These are phyloP conservation scores for Physcomitrium patens DNA, from an alignment of 225 moss, liverwort and hornwort genomes.

Conservation along the genomic window DNA sequence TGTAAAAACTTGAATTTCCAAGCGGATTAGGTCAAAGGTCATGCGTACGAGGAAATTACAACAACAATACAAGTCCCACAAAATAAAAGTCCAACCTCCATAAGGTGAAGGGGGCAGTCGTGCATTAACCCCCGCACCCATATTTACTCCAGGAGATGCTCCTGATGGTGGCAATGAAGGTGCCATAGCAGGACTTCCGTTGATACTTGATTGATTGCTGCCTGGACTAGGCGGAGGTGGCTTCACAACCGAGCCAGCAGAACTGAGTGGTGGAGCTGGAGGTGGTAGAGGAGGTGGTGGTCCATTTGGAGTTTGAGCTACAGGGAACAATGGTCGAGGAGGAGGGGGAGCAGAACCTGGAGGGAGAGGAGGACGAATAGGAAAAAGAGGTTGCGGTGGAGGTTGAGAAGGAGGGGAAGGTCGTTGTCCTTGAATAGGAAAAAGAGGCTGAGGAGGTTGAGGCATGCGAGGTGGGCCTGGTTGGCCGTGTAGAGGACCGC, in stretches of 20 bases:
- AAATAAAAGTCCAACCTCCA: slow-evolving; percentile 47
- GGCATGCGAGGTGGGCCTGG: slow-evolving; percentile 61
- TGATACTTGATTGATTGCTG: slow-evolving; percentile 50
- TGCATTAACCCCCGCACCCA: slow-evolving; percentile 36
- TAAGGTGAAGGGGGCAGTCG: slow-evolving; percentile 50
- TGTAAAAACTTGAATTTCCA: too few relatives aligned
- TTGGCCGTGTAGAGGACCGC: slow-evolving; percentile 50
- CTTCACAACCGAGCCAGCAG: slow-evolving; percentile 39
- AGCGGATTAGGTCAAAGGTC: too few relatives aligned
- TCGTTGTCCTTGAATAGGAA: slow-evolving; percentile 73
- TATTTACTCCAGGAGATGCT: slow-evolving; percentile 30
- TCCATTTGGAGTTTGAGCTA: slow-evolving; percentile 51
- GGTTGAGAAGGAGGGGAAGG: slow-evolving; percentile 67
- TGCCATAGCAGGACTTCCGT: slow-evolving; percentile 42
- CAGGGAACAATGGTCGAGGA: slow-evolving; percentile 66
- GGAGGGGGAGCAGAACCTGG: slow-evolving; percentile 57
- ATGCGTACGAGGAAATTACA: neutral
- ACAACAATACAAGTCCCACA: neutral
- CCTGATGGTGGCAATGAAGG: slow-evolving; percentile 37
- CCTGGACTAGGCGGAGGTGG: slow-evolving; percentile 46
- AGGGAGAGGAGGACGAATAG: slow-evolving; percentile 74
- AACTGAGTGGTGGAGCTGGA: slow-evolving; percentile 32
- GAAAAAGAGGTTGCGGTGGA: slow-evolving; percentile 76
- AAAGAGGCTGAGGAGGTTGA: slow-evolving; percentile 78
- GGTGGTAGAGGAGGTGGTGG: slow-evolving; percentile 51